phyloP scores from a whole-genome alignment of 768 basidiomycete genomes.

The Inosperma sp. region DNA sequence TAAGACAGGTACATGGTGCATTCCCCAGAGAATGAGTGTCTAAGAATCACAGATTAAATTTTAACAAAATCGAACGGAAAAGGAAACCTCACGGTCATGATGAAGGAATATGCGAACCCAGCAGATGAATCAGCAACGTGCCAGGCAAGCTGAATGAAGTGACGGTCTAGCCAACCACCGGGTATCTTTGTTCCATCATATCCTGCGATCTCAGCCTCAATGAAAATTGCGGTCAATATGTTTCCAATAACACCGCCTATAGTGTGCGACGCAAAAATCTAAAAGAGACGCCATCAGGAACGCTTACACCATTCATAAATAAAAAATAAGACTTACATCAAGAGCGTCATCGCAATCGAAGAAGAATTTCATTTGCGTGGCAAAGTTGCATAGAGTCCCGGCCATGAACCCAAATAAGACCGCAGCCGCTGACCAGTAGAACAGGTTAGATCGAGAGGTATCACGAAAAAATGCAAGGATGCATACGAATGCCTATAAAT shows the following conservation, averaged over 20 bases:
- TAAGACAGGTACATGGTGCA: constrained; percentile 73
- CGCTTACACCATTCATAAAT: too few species aligned
- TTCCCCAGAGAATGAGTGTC: constrained; percentile 71
- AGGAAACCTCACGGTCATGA: constrained; percentile 56
- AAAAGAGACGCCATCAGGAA: neutral
- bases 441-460: neutral
- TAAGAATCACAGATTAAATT: constrained; percentile 16
- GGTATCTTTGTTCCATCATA: constrained; percentile 72
- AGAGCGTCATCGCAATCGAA: constrained; percentile 69
- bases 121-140: constrained; percentile 75
- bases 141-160: constrained; percentile 78
- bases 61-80: neutral
- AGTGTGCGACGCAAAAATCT: constrained; percentile 84
- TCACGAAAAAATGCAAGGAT: neutral
- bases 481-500: constrained; percentile 65
- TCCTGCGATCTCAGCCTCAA: constrained; percentile 72
- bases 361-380: constrained; percentile 83
- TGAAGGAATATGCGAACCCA: constrained; percentile 67
- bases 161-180: constrained; percentile 87
- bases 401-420: constrained; percentile 79
- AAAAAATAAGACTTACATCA: constrained; percentile 45
- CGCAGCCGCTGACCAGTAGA: constrained; percentile 65
- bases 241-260: constrained; percentile 76
- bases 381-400: constrained; percentile 81
- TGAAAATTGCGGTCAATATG: constrained; percentile 81